Evolutionary conservation across 441 rosid genomes (phyloP), one percentile per base, ranked within the genome.

Genomic region (Croton setiger): DNA sequence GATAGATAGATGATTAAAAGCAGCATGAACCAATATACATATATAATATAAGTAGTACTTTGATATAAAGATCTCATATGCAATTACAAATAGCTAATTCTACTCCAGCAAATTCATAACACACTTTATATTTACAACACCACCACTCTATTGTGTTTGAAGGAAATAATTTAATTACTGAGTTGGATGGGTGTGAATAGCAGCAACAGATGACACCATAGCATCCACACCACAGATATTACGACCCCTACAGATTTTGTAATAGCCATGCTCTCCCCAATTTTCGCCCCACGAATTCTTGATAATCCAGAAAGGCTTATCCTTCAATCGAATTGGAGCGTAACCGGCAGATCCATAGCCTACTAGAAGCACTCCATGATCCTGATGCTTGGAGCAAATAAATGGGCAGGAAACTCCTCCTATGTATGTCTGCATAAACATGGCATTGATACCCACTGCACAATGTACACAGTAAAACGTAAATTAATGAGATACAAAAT

Each of bases 391-490:
- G 0, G 88, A 81, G 80, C 98, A 94, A 12, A 94, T 83, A 83
- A 84, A 94, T 0, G 98, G 97, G 84, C 98, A 93, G 0, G 98
- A 91, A 61, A 91, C 96, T 64, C 98, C 96, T 13, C 92, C 91
- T 0, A 91, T 76, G 74, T 91, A 93, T 67, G 98, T 93, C 80
- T 93, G 98, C 98, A 93, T 93, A 80, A 77, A 93, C 60, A 84
- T 84, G 0, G 97, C 96, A 59, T 93, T 93, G 79, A 93, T 91
- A 20, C 84, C 98, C 72, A 93, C 98, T 78, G 75, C 74, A 68
- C 39, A 43, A 62, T 49, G 23, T 27, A 27, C 31, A 27, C 18
- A 61, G 21, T 23, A 39, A 9, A 39, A 7, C 4, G 9, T 9
- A 39, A 39, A 39, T 39, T 39, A 39, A 39, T 39, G 10, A 39